Evolutionary conservation across 306 rosid genomes (phyloP).

Genomic region (Pyrus pyrifolia): DNA sequence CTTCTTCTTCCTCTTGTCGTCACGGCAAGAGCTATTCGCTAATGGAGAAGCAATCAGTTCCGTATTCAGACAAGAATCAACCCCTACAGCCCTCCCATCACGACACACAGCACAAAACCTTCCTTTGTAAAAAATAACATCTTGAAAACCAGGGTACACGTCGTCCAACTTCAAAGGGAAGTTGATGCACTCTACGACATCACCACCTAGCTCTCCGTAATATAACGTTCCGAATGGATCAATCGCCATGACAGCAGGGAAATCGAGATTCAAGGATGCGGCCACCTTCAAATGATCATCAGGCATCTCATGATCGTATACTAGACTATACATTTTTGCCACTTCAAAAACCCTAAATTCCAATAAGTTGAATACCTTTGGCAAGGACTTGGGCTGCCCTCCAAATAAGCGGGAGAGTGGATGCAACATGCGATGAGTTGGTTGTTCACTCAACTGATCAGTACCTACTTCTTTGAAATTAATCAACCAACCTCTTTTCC

Average conservation of each 20-base stretch:
- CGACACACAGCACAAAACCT: not conserved
- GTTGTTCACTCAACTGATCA: no score
- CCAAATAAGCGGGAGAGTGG: not conserved
- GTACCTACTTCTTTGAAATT: not conserved
- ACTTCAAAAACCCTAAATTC: conserved; percentile 4
- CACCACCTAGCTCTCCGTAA: not conserved
- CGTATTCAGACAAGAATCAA: not conserved
- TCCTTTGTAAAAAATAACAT: not conserved
- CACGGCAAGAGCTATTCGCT: no score
- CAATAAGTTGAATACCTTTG: conserved; percentile 5
- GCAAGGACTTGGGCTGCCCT: not conserved
- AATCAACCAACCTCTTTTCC: conserved; percentile 17
- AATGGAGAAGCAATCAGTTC: not conserved
- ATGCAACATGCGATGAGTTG: not conserved
- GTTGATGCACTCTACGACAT: not conserved
- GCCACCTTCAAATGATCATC: not conserved
- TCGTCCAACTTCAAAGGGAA: not conserved
- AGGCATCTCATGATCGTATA: not conserved
- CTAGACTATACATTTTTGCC: not conserved
- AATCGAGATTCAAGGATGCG: conserved; percentile 1
- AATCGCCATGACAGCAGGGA: not conserved
- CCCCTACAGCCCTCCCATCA: not conserved
- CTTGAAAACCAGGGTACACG: not conserved
- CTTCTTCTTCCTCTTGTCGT: no score
- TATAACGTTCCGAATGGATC: not conserved